Conservation (phyloP, 495 filamentous ascomycete genomes). For the Darksidea phi region DNA sequence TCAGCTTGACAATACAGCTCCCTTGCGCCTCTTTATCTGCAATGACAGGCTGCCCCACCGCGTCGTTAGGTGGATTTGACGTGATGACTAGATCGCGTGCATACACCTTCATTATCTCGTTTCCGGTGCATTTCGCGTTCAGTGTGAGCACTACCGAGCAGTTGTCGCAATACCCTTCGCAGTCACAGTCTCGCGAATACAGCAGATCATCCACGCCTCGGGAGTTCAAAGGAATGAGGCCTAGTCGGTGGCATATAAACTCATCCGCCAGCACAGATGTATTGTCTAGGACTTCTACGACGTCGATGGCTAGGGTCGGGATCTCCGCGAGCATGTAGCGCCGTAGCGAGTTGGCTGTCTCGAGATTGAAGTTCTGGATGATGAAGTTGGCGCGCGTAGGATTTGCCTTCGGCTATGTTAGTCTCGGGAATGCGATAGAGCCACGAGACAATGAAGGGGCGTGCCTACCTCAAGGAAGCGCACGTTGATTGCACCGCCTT, state of each 20-base stretch:
- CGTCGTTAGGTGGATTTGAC: slow-evolving; percentile 62
- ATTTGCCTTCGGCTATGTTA: slow-evolving; percentile 56
- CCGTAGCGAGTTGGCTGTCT: slow-evolving; percentile 92
- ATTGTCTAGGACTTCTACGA: slow-evolving; percentile 89
- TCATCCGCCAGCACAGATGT: slow-evolving; percentile 94
- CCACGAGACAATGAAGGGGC: neutral
- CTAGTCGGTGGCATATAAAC: slow-evolving; percentile 89
- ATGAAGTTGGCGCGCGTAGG: slow-evolving; percentile 74
- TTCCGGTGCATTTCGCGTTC: slow-evolving; percentile 75
- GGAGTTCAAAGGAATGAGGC: slow-evolving; percentile 83
- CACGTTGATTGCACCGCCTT: slow-evolving; percentile 33
- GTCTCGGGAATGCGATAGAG: neutral
- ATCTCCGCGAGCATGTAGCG: slow-evolving; percentile 92
- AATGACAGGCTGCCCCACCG: slow-evolving; percentile 83
- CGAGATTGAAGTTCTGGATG: slow-evolving; percentile 73
- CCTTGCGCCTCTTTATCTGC: slow-evolving; percentile 76
- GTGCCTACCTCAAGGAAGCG: slow-evolving; percentile 31
- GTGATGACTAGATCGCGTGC: slow-evolving; percentile 77
- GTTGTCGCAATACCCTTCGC: slow-evolving; percentile 85
- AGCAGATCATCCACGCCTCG: slow-evolving; percentile 79
- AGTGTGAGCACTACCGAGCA: slow-evolving; percentile 83
- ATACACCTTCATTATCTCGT: slow-evolving; percentile 85
- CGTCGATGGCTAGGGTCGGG: slow-evolving; percentile 90
- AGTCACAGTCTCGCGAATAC: slow-evolving; percentile 96
- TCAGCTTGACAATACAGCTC: slow-evolving; percentile 80